Base-by-base conservation (phyloP, 371 early-diverging fungal genomes). In the Fennellomyces sp. region DNA sequence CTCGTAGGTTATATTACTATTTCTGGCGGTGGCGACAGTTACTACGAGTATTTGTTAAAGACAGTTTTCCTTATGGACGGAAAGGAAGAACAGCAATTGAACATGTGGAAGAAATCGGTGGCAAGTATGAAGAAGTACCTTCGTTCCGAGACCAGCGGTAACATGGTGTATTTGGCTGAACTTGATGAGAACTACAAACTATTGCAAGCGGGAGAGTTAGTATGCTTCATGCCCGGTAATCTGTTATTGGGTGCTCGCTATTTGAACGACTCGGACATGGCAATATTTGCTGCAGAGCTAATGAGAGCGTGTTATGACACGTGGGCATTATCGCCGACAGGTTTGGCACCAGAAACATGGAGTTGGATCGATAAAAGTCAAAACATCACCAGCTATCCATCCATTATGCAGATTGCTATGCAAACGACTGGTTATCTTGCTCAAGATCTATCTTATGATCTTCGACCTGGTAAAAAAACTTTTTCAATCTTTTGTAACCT, bases 31-130 rank as follows among this genome's bases (percentile, higher is more conserved):
- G 91, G 92, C 0, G 97, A 97, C 65, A 92, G 93, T 60, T 97
- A 92, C 69, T 97, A 97, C 72, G 89, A 93, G 70, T 93, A 91
- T 60, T 68, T 90, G 49, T 70, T 91, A 19, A 91, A 93, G 64
- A 78, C 87, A 26, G 85, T 86, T 75, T 66, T 91, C 8, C 38
- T 83, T 25, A 64, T 84, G 69, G 70, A 75, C 58, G 86, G 76
- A 52, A 60, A 81, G 19, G 73, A 78, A 63, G 75, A 81, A 48
- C 65, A 76, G 35, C 72, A 72, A 57, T 49, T 65, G 21, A 75
- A 60, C 62, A 76, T 63, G 67, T 83, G 76, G 84, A 52, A 61
- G 19, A 63, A 62, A 21, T 53, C 86, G 12, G 71, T 71, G 12
- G 71, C 70, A 10, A 75, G 81, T 10, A 79, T 85, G 67, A 49